Evolutionary conservation across 1,139 yeast genomes (phyloP).

Genomic region (Scheffersomyces segobiensis): DNA sequence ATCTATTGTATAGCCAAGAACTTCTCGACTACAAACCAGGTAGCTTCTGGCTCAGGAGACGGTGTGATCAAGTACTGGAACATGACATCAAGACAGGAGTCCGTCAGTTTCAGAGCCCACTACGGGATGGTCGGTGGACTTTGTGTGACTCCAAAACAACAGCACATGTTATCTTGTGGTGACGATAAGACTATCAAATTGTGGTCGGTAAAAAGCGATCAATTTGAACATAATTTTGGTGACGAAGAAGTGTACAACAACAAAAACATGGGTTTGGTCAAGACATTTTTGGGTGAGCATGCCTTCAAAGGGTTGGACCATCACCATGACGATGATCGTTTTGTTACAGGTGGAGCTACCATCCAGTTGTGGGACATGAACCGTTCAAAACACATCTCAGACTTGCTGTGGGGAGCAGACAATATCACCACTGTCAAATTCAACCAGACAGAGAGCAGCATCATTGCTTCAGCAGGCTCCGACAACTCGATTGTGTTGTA

Average conservation of each 20-base stretch:
- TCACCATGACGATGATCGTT: constrained; percentile 68
- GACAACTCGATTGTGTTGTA: constrained; percentile 89
- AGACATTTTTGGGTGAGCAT: constrained; percentile 81
- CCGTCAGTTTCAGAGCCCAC: constrained; percentile 82
- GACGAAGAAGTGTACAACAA: constrained; percentile 37
- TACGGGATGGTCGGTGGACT: constrained; percentile 88
- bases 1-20: constrained; percentile 88
- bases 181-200: constrained; percentile 86
- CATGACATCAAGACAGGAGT: constrained; percentile 68
- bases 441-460: constrained; percentile 86
- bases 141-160: constrained; percentile 69
- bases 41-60: constrained; percentile 94
- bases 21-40: constrained; percentile 62
- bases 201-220: constrained; percentile 61
- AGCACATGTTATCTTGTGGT: constrained; percentile 76
- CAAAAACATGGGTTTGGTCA: constrained; percentile 51
- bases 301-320: constrained; percentile 87
- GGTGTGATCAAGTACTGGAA: constrained; percentile 96
- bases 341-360: constrained; percentile 90
- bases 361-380: constrained; percentile 89
- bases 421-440: constrained; percentile 79
- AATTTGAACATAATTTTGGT: constrained; percentile 37
- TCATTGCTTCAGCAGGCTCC: constrained; percentile 88
- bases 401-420: constrained; percentile 96
- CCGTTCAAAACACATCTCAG: constrained; percentile 72